A percentile compares a stretch with the other conserved stretches of the same genome.
Evolutionary conservation across 1,284 basidiomycete genomes (phyloP).

Genomic region (Ustilago shanxiensis): DNA sequence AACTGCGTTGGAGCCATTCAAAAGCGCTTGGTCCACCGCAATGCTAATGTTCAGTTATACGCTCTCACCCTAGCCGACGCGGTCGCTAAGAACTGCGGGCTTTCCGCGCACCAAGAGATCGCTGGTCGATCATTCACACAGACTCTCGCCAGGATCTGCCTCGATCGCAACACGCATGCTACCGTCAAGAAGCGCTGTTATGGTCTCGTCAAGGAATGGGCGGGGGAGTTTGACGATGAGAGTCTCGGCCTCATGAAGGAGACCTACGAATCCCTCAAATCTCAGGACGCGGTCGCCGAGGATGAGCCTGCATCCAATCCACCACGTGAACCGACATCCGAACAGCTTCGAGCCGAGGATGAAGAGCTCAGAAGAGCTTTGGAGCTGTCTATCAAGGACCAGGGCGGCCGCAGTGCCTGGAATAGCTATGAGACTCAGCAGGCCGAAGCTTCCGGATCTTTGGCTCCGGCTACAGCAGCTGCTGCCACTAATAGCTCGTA

Average conservation of each 20-base stretch:
- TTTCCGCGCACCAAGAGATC: constrained; percentile 86
- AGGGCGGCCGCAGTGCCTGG: constrained; percentile 56
- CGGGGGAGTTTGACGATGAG: constrained; percentile 79
- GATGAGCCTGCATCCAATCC: constrained; percentile 37
- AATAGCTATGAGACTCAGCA: constrained; percentile 25
- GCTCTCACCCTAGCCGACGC: constrained; percentile 75
- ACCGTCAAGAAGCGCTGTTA: constrained; percentile 85
- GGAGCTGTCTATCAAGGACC: constrained; percentile 65
- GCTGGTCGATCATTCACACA: constrained; percentile 90
- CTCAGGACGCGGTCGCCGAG: constrained; percentile 73
- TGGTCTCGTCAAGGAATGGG: constrained; percentile 84
- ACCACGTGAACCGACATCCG: constrained; percentile 43
- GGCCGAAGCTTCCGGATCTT: constrained; percentile 35
- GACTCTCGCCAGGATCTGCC: constrained; percentile 84
- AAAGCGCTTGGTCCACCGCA: constrained; percentile 92
- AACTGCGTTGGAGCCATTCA: constrained; percentile 86
- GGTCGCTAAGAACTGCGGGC: constrained; percentile 86
- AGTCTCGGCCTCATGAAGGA: constrained; percentile 91
- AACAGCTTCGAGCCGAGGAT: constrained; percentile 64
- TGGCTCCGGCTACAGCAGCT: constrained; percentile 35
- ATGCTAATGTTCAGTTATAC: constrained; percentile 96
- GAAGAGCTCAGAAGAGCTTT: constrained; percentile 67
- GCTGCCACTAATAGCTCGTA: constrained; percentile 16
- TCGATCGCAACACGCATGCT: constrained; percentile 90
- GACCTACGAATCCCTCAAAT: constrained; percentile 83